These are phyloP conservation scores for Termitomyces sp. DNA, from an alignment of 768 basidiomycete genomes.

Conservation along the genomic window DNA sequence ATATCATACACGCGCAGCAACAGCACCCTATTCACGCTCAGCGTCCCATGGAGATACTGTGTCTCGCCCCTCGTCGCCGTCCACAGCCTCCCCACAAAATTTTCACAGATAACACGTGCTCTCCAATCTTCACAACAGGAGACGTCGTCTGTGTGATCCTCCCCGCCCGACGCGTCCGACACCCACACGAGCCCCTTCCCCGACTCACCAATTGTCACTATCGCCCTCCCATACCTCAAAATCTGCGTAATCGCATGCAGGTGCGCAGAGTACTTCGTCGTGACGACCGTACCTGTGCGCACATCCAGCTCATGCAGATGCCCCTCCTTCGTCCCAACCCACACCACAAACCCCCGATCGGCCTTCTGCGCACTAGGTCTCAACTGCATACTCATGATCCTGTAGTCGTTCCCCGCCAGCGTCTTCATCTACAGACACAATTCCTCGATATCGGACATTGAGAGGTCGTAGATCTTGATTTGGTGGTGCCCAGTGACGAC, in stretches of 20 bases:
- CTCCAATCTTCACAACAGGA: conserved; percentile 65
- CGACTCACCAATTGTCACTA: conserved; percentile 38
- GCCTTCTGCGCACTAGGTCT: conserved; percentile 43
- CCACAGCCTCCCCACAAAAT: conserved; percentile 69
- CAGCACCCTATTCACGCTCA: conserved; percentile 51
- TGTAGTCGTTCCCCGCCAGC: conserved; percentile 61
- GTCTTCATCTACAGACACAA: conserved; percentile 61
- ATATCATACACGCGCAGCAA: conserved; percentile 82
- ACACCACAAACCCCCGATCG: conserved; percentile 64
- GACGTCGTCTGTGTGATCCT: conserved; percentile 52
- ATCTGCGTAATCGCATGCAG: conserved; percentile 66
- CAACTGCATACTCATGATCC: conserved; percentile 79
- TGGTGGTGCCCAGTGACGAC: conserved; percentile 58
- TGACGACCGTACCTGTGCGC: conserved; percentile 52
- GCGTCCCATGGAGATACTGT: conserved; percentile 33
- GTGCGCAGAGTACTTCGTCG: conserved; percentile 63
- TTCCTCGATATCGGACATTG: conserved; percentile 42
- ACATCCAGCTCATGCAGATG: conserved; percentile 83
- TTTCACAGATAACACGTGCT: conserved; percentile 80
- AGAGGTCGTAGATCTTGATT: conserved; percentile 63
- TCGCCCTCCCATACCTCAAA: conserved; percentile 31
- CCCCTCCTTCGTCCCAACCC: conserved; percentile 92
- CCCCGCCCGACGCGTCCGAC: conserved; percentile 39
- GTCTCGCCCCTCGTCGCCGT: conserved; percentile 62
- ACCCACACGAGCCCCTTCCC: conserved; percentile 82